phyloP scores from a whole-genome alignment of 768 basidiomycete genomes.

The Goffeauzyma gilvescens region DNA sequence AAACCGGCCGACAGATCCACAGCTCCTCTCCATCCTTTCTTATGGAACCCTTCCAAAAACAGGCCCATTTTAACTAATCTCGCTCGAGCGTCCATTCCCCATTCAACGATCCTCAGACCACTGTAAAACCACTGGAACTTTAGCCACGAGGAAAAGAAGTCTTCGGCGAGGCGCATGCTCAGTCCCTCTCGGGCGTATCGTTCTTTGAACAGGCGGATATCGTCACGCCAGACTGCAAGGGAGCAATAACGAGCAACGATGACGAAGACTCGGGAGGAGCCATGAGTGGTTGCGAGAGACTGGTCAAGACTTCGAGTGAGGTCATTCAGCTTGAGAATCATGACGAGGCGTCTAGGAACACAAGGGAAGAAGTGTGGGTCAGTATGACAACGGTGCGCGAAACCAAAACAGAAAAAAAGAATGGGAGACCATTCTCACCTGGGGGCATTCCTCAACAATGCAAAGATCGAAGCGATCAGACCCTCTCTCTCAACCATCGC shows the following conservation, averaged over 20 bases:
- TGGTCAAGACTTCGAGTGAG: conserved; percentile 58
- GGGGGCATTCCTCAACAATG: conserved; percentile 69
- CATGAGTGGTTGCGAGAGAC: conserved; percentile 62
- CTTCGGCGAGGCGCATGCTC: conserved; percentile 9
- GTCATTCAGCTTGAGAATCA: conserved; percentile 47
- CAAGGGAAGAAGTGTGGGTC: conserved; percentile 21
- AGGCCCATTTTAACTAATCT: conserved; percentile 19
- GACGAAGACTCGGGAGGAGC: conserved; percentile 64
- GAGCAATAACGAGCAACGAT: conserved; percentile 79
- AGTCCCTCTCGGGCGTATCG: conserved; percentile 10
- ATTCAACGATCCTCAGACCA: conserved; percentile 20
- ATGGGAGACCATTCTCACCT: conserved; percentile 40
- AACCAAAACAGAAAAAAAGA: neutral
- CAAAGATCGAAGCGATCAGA: conserved; percentile 62
- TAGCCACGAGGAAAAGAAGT: conserved; percentile 8
- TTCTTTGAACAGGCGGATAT: conserved; percentile 8
- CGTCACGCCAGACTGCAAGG: conserved; percentile 19
- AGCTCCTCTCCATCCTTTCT: conserved; percentile 21
- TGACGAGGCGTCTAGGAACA: conserved; percentile 29
- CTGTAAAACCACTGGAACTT: conserved; percentile 11
- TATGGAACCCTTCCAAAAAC: conserved; percentile 23
- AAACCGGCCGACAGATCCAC: conserved; percentile 23
- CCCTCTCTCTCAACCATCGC: conserved; percentile 72
- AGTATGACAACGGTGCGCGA: conserved; percentile 45
- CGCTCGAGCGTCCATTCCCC: conserved; percentile 24